These are phyloP conservation scores for Fusarium albosuccineum DNA, from an alignment of 2,329 filamentous ascomycete genomes.

Conservation along the genomic window DNA sequence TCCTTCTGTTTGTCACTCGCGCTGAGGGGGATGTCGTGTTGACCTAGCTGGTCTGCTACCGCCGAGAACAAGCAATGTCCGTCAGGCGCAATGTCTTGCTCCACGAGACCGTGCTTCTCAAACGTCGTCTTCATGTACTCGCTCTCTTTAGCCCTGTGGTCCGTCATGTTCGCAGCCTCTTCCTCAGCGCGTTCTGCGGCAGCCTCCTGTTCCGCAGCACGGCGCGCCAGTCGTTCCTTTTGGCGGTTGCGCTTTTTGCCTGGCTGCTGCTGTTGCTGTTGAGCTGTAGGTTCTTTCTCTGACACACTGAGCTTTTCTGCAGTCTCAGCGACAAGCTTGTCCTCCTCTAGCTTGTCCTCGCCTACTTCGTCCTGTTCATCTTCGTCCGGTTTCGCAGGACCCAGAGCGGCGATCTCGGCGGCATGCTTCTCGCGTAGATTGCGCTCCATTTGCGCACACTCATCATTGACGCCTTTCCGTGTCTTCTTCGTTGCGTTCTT, in stretches of 20 bases:
- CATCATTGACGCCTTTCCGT: slow-evolving; percentile 79
- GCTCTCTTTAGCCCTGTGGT: slow-evolving; percentile 78
- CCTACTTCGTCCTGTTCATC: slow-evolving; percentile 31
- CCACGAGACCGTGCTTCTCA: slow-evolving; percentile 71
- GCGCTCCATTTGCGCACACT: slow-evolving; percentile 79
- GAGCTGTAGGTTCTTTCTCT: slow-evolving; percentile 6
- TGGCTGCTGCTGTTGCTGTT: slow-evolving; percentile 37
- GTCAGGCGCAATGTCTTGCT: slow-evolving; percentile 87
- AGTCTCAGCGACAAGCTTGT: slow-evolving; percentile 34
- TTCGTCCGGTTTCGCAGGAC: slow-evolving; percentile 43
- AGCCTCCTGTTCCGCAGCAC: slow-evolving; percentile 86
- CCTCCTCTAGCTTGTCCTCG: slow-evolving; percentile 21
- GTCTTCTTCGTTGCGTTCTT: slow-evolving; percentile 94
- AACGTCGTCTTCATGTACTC: slow-evolving; percentile 78
- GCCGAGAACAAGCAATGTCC: slow-evolving; percentile 96
- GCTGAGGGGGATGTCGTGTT: slow-evolving; percentile 61
- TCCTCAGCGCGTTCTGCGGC: slow-evolving; percentile 74
- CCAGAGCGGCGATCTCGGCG: slow-evolving; percentile 65
- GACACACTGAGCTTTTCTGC: slow-evolving; percentile 40
- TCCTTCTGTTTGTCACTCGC: slow-evolving; percentile 29
- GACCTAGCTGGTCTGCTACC: slow-evolving; percentile 83
- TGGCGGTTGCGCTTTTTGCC: slow-evolving; percentile 87
- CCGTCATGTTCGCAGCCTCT: slow-evolving; percentile 81
- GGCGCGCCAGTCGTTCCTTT: slow-evolving; percentile 89
- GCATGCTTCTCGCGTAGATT: slow-evolving; percentile 75